phyloP scores from a whole-genome alignment of 139 green algal genomes.

The Chlamydomonas asymmetrica region DNA sequence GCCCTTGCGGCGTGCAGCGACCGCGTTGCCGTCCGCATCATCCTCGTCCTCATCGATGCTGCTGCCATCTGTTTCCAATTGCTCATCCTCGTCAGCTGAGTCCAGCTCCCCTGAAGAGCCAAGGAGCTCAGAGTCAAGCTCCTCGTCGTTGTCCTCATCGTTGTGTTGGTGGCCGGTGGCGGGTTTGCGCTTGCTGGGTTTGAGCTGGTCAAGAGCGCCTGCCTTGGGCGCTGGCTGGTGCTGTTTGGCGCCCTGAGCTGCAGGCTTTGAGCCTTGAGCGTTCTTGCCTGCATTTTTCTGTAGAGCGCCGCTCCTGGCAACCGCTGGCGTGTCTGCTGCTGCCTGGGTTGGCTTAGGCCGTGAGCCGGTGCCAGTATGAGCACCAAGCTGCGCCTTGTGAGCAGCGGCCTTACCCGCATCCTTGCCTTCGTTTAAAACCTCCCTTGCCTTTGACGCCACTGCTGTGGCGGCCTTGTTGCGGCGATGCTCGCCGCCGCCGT shows the following conservation, averaged over 20 bases:
- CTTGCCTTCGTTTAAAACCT: slow-evolving; percentile 26
- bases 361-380: too few relatives aligned
- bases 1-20: neutral
- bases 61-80: neutral
- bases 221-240: too few relatives aligned
- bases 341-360: too few relatives aligned
- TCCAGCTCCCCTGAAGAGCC: neutral
- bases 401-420: slow-evolving; percentile 2
- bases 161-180: neutral
- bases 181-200: neutral
- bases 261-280: too few relatives aligned
- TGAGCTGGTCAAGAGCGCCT: neutral
- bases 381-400: too few relatives aligned
- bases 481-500: neutral
- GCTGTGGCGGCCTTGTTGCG: neutral
- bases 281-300: too few relatives aligned
- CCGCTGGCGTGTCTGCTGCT: too few relatives aligned
- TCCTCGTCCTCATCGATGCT: slow-evolving; percentile 22
- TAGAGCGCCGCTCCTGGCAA: too few relatives aligned
- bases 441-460: neutral
- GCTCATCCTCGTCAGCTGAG: neutral
- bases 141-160: slow-evolving; percentile 12
- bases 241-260: too few relatives aligned
- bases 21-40: slow-evolving; percentile 15
- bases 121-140: neutral